These are phyloP conservation scores for Petunia axillaris DNA, from an alignment of 257 asterid genomes.

Conservation along the genomic window DNA sequence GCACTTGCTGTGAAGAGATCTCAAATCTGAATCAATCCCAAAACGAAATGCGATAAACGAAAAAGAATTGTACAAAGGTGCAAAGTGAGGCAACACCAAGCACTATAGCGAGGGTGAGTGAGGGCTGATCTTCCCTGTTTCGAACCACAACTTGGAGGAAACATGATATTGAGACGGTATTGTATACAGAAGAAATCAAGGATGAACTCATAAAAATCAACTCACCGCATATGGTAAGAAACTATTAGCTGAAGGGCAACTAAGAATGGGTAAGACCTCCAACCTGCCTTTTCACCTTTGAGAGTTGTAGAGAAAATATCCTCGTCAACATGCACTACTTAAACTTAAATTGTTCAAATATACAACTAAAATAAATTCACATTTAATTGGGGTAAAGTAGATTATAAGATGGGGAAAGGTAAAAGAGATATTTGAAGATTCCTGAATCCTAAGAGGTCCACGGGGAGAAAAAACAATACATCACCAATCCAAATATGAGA, in stretches of 20 bases:
- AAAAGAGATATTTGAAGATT: not conserved
- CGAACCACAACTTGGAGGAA: not conserved
- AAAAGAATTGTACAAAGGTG: not conserved
- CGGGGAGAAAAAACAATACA: not conserved
- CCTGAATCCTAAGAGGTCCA: not conserved
- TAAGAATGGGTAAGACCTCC: not conserved
- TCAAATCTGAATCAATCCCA: slow-evolving; percentile 11
- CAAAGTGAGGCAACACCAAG: not conserved
- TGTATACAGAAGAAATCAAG: not conserved
- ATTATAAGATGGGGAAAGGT: not conserved
- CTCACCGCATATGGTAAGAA: not conserved
- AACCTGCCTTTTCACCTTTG: not conserved
- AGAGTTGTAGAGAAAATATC: not conserved
- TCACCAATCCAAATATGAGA: not conserved
- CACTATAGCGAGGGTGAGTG: not conserved
- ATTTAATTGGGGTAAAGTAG: not conserved
- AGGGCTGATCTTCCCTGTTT: not conserved
- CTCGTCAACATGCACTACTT: not conserved
- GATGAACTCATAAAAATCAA: not conserved
- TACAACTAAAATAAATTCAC: not conserved
- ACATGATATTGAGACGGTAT: not conserved
- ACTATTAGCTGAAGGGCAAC: not conserved
- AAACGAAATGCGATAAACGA: not conserved
- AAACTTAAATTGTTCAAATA: not conserved
- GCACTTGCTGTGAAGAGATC: not conserved